Evolutionary conservation across 2,329 filamentous ascomycete species (phyloP).

Genomic region (Aureobasidium sp.): DNA sequence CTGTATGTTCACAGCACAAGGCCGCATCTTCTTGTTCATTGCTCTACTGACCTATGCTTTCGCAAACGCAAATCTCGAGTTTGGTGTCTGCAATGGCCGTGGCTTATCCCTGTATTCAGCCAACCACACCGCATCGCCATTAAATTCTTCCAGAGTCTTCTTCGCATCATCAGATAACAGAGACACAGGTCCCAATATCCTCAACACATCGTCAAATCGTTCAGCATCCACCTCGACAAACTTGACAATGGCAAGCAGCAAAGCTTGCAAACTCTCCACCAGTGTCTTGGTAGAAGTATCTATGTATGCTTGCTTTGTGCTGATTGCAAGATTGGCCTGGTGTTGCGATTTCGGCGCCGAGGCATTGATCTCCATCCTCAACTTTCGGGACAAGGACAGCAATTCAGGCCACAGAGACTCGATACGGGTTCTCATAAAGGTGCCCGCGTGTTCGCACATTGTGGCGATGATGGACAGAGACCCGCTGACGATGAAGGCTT

Average conservation of each 20-base stretch:
- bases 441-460: slow-evolving; percentile 66
- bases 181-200: slow-evolving; percentile 45
- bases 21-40: too few species aligned
- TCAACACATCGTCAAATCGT: slow-evolving; percentile 64
- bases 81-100: not conserved
- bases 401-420: slow-evolving; percentile 59
- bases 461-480: slow-evolving; percentile 62
- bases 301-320: not conserved
- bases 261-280: slow-evolving; percentile 55
- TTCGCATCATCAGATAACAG: slow-evolving; percentile 42
- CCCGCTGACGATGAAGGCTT: slow-evolving; percentile 62
- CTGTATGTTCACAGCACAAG: too few species aligned
- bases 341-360: not conserved
- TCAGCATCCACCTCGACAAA: slow-evolving; percentile 60
- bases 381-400: slow-evolving; percentile 20
- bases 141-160: slow-evolving; percentile 55
- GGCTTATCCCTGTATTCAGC: not conserved
- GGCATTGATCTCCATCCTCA: slow-evolving; percentile 2
- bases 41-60: not conserved
- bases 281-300: slow-evolving; percentile 52
- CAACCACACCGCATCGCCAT: slow-evolving; percentile 76
- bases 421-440: slow-evolving; percentile 73
- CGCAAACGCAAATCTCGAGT: slow-evolving; percentile 4
- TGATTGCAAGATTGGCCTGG: not conserved
- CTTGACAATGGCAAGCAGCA: slow-evolving; percentile 56